Percentiles rank a stretch among this genome's conserved stretches.
These are phyloP conservation scores for Neonectria punicea DNA, from an alignment of 2,329 filamentous ascomycete genomes.

Conservation along the genomic window DNA sequence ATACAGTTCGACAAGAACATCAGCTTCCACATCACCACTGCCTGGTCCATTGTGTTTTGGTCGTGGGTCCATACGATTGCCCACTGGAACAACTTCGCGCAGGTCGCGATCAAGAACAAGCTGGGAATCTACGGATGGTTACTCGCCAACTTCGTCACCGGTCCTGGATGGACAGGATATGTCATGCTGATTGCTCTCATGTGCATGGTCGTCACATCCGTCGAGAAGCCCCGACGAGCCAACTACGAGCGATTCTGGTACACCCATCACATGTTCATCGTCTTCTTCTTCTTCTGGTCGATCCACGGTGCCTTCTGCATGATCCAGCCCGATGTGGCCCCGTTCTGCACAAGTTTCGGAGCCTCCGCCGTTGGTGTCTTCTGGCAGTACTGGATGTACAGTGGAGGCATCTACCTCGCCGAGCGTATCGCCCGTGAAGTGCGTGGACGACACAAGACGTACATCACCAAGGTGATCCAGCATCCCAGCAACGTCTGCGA, in stretches of 20 bases:
- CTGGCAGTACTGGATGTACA: slow-evolving; percentile 91
- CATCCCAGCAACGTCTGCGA: slow-evolving; percentile 90
- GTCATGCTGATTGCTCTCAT: slow-evolving; percentile 83
- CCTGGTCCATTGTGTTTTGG: slow-evolving; percentile 90
- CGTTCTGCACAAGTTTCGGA: slow-evolving; percentile 78
- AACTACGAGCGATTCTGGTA: slow-evolving; percentile 95
- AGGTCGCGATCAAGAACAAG: slow-evolving; percentile 78
- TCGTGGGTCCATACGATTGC: slow-evolving; percentile 88
- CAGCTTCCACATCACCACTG: slow-evolving; percentile 85
- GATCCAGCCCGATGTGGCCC: slow-evolving; percentile 85
- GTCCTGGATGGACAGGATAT: slow-evolving; percentile 87
- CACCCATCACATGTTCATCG: slow-evolving; percentile 86
- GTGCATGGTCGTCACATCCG: slow-evolving; percentile 80
- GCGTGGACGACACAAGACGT: slow-evolving; percentile 83
- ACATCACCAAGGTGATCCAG: slow-evolving; percentile 89
- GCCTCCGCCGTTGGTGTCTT: slow-evolving; percentile 78
- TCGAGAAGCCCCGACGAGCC: slow-evolving; percentile 80
- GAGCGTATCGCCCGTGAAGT: slow-evolving; percentile 83
- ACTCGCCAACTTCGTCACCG: slow-evolving; percentile 79
- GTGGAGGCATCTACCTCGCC: slow-evolving; percentile 82
- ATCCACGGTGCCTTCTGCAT: slow-evolving; percentile 90
- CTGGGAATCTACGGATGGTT: slow-evolving; percentile 83
- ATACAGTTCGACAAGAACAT: slow-evolving; percentile 92
- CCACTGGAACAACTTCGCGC: slow-evolving; percentile 88
- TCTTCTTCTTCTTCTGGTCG: slow-evolving; percentile 94